phyloP scores from a whole-genome alignment of 2,329 filamentous ascomycete genomes.

The Aspergillus vadensis region DNA sequence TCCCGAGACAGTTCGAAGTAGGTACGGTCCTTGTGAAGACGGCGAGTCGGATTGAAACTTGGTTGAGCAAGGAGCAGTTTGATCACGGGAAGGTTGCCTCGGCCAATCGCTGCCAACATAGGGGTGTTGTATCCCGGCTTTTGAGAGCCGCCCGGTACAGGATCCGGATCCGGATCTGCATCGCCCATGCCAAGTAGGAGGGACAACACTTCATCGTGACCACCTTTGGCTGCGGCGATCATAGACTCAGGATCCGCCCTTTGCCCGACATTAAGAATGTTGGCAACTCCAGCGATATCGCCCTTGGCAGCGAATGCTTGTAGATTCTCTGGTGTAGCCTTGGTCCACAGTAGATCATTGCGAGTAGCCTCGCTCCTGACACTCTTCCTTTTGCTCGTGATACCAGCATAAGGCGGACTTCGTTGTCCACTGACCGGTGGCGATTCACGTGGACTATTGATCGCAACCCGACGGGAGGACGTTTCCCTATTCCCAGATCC shows the following conservation, averaged over 20 bases:
- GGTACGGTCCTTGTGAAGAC: conserved; percentile 70
- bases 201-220: conserved; percentile 84
- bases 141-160: conserved; percentile 55
- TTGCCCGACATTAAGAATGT: conserved; percentile 52
- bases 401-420: conserved; percentile 42
- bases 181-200: conserved; percentile 70
- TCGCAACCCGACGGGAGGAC: conserved; percentile 47
- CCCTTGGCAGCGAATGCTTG: conserved; percentile 53
- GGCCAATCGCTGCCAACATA: conserved; percentile 90
- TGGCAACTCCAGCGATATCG: conserved; percentile 52
- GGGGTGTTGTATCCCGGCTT: conserved; percentile 79
- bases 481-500: conserved; percentile 38
- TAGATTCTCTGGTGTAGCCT: conserved; percentile 52
- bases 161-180: conserved; percentile 68
- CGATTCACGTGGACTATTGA: conserved; percentile 49
- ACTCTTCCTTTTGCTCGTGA: conserved; percentile 45
- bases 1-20: conserved; percentile 87
- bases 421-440: conserved; percentile 42
- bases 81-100: conserved; percentile 81
- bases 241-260: conserved; percentile 79
- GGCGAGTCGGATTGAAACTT: conserved; percentile 78
- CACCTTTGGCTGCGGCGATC: conserved; percentile 87
- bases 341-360: conserved; percentile 54
- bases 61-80: conserved; percentile 75
- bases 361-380: conserved; percentile 53